These are phyloP conservation scores for Lipomyces kockii DNA, from an alignment of 805 yeast species.

Conservation along the genomic window DNA sequence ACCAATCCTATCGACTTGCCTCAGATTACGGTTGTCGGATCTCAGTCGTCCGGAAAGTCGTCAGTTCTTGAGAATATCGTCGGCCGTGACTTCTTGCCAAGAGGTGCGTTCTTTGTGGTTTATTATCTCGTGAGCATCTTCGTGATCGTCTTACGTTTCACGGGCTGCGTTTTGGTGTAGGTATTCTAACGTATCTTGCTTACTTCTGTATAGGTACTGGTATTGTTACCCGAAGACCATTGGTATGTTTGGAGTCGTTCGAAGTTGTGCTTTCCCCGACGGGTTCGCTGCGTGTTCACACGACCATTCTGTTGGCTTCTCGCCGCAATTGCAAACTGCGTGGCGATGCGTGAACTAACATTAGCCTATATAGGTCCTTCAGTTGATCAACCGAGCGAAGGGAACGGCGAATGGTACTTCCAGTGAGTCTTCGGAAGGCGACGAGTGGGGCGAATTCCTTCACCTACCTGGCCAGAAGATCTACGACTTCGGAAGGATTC, in stretches of 20 bases:
- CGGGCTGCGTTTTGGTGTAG: not conserved
- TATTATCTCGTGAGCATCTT: constrained; percentile 1
- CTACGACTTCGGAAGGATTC: constrained; percentile 84
- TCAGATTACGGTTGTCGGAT: constrained; percentile 93
- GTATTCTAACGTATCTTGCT: not conserved
- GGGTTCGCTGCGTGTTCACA: not conserved
- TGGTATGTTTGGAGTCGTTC: constrained; percentile 47
- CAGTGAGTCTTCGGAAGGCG: constrained; percentile 42
- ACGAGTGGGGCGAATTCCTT: constrained; percentile 97
- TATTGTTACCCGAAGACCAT: constrained; percentile 87
- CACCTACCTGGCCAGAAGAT: constrained; percentile 89
- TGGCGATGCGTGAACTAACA: not conserved
- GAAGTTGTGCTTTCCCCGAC: no score
- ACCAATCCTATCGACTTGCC: constrained; percentile 93
- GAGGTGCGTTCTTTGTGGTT: constrained; percentile 57
- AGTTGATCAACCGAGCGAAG: constrained; percentile 69
- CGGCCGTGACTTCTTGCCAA: constrained; percentile 86
- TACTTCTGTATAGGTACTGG: constrained; percentile 59
- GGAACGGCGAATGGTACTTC: constrained; percentile 25
- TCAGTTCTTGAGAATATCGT: constrained; percentile 90
- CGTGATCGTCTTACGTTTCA: not conserved
- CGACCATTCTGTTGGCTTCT: not conserved
- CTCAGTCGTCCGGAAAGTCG: constrained; percentile 87
- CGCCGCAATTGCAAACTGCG: constrained; percentile 1
- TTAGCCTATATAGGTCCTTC: constrained; percentile 49